phyloP scores from a whole-genome alignment of 2,329 filamentous ascomycete genomes.

The Colletotrichum tabaci region DNA sequence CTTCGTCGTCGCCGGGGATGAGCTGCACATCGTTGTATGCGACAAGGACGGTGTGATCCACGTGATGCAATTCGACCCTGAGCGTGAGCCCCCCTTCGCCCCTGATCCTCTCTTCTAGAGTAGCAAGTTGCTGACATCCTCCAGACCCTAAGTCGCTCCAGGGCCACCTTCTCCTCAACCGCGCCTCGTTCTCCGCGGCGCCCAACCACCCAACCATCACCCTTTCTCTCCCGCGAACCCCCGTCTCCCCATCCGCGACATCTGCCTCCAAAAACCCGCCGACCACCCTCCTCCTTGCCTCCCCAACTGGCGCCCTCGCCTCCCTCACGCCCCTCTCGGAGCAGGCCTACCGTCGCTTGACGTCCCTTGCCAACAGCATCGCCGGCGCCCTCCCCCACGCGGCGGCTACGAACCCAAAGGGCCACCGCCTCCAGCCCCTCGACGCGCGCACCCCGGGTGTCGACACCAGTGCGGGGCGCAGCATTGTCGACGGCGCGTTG shows the following conservation, averaged over 20 bases:
- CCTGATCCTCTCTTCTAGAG: not conserved
- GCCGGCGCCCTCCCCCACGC: conserved; percentile 81
- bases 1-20: conserved; percentile 87
- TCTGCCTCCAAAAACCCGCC: conserved; percentile 52
- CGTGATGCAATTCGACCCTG: conserved; percentile 93
- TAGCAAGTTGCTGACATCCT: conserved; percentile 46
- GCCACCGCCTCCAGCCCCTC: conserved; percentile 73
- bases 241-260: conserved; percentile 46
- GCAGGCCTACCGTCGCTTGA: conserved; percentile 85
- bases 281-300: conserved; percentile 75
- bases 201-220: conserved; percentile 82
- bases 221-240: conserved; percentile 80
- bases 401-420: conserved; percentile 87
- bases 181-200: conserved; percentile 89
- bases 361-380: conserved; percentile 85
- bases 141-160: conserved; percentile 93
- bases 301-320: conserved; percentile 81
- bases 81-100: conserved; percentile 73
- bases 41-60: conserved; percentile 91
- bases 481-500: conserved; percentile 84
- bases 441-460: conserved; percentile 65
- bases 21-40: conserved; percentile 85
- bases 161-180: conserved; percentile 88
- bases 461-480: conserved; percentile 72
- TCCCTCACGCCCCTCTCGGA: conserved; percentile 85